These are phyloP conservation scores for Daldinia loculata DNA, from an alignment of 495 filamentous ascomycete species.

Conservation along the genomic window DNA sequence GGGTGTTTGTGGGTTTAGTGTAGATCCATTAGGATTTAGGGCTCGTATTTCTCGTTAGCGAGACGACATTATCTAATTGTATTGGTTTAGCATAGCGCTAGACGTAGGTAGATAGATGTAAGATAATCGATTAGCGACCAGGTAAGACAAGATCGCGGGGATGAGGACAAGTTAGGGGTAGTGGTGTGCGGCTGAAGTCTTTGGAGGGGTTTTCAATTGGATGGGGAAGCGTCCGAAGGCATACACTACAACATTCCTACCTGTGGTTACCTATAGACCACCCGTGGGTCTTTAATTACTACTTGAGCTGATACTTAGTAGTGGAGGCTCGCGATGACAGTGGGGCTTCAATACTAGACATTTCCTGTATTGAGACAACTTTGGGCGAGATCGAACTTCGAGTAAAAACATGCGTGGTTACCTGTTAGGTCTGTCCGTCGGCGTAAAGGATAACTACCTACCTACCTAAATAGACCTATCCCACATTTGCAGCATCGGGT, in stretches of 20 bases:
- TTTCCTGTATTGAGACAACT: conserved; percentile 13
- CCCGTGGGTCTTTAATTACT: conserved; percentile 14
- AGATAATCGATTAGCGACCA: conserved; percentile 33
- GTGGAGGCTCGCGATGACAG: neutral
- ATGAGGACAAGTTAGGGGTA: conserved; percentile 17
- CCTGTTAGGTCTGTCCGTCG: neutral
- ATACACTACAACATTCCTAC: conserved; percentile 27
- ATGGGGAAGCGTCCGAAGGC: conserved; percentile 14
- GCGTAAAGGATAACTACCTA: neutral
- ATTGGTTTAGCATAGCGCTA: neutral
- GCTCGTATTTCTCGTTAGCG: neutral
- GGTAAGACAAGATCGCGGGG: conserved; percentile 26
- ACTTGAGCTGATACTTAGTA: neutral
- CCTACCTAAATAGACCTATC: neutral
- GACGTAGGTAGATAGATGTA: neutral
- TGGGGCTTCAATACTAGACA: conserved; percentile 5
- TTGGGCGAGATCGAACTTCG: conserved; percentile 10
- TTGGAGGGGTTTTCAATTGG: conserved; percentile 15
- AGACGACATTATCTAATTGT: neutral
- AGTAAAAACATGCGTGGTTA: conserved; percentile 15
- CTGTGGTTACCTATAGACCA: neutral
- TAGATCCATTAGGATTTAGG: neutral
- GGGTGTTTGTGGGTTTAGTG: neutral
- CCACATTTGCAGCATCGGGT: neutral
- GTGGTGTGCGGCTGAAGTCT: conserved; percentile 27